Evolutionary conservation across 768 basidiomycete species (phyloP), one percentile per base, ranked within the genome.

Genomic region (Termitomyces bulborhizus): DNA sequence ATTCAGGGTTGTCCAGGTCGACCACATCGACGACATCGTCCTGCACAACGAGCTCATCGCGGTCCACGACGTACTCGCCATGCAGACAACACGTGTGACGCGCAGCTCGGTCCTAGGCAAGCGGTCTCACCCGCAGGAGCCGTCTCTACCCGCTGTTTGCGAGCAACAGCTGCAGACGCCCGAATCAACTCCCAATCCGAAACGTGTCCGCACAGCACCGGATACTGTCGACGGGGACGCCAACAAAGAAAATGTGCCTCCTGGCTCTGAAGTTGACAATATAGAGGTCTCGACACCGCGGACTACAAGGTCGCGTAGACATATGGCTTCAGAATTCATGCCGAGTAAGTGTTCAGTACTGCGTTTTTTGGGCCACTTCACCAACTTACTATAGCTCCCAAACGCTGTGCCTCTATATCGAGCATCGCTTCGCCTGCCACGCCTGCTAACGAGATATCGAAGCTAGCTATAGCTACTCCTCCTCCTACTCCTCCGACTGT

Each of bases 191-290:
- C 86, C 87, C 18, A 80, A 78, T 61, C 73, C 80, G 36, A 90
- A 90, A 71, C 85, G 88, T 52, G 70, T 77, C 43, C 79, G 82
- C 51, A 80, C 76, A 16, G 75, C 78, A 15, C 64, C 66, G 15
- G 68, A 67, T 5, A 57, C 66, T 32, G 51, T 76, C 18, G 84
- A 85, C 57, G 81, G 77, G 41, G 81, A 83, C 49, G 73, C 75
- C 24, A 90, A 90, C 68, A 90, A 90, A 73, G 88, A 90, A 68
- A 90, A 90, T 61, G 76, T 89, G 16, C 85, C 87, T n/a, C 88
- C 88, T 59, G 69, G 67, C 45, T 59, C 64, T 32, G 74, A 79
- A 45, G 57, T 66, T 12, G 56, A 77, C 59, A 73, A 66, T 42
- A 63, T 59, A 26, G 65, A 72, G 29, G 51, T 65, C 6, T 68